A percentile compares a stretch with the other conserved stretches of the same genome.
These are phyloP conservation scores for Leishmania martiniquensis DNA, from an alignment of 208 protist genomes.

Conservation along the genomic window DNA sequence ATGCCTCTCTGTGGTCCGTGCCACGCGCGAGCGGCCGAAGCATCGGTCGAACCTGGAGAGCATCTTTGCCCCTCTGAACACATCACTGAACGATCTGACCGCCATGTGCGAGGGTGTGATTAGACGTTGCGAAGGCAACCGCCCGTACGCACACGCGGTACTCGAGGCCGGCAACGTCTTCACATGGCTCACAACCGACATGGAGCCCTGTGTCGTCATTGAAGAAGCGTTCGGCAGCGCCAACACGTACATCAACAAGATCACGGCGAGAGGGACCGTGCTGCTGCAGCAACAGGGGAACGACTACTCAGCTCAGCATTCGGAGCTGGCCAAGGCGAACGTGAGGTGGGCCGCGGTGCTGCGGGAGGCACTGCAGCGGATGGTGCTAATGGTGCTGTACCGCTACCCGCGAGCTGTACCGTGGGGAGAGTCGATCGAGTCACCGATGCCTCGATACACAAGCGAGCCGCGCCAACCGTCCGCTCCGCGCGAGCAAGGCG, in stretches of 20 bases:
- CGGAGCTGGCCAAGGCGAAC: slow-evolving; percentile 21
- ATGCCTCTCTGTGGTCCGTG: slow-evolving; percentile 28
- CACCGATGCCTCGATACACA: neutral
- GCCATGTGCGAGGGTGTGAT: slow-evolving; percentile 28
- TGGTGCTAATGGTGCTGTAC: slow-evolving; percentile 36
- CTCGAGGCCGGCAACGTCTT: slow-evolving; percentile 42
- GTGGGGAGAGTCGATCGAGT: slow-evolving; percentile 33
- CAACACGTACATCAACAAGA: slow-evolving; percentile 37
- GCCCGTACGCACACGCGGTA: slow-evolving; percentile 32
- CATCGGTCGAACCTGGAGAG: neutral
- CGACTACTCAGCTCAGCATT: slow-evolving; percentile 1
- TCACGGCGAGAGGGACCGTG: slow-evolving; percentile 33
- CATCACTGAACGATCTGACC: slow-evolving; percentile 32
- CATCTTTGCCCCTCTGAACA: slow-evolving; percentile 40
- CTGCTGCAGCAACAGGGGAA: slow-evolving; percentile 27
- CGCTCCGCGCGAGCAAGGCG: neutral
- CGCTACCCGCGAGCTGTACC: slow-evolving; percentile 33
- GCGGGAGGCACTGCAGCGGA: slow-evolving; percentile 33
- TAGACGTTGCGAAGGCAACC: slow-evolving; percentile 21
- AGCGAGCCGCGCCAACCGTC: neutral
- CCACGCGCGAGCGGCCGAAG: slow-evolving; percentile 15
- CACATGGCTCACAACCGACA: slow-evolving; percentile 32
- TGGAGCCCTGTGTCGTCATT: slow-evolving; percentile 23
- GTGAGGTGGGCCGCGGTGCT: slow-evolving; percentile 36
- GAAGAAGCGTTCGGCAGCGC: slow-evolving; percentile 33